A percentile compares a stretch with the other conserved stretches of the same genome.
Evolutionary conservation across 176 grass and related monocot genomes (phyloP).

Genomic region (Bromus sterilis): DNA sequence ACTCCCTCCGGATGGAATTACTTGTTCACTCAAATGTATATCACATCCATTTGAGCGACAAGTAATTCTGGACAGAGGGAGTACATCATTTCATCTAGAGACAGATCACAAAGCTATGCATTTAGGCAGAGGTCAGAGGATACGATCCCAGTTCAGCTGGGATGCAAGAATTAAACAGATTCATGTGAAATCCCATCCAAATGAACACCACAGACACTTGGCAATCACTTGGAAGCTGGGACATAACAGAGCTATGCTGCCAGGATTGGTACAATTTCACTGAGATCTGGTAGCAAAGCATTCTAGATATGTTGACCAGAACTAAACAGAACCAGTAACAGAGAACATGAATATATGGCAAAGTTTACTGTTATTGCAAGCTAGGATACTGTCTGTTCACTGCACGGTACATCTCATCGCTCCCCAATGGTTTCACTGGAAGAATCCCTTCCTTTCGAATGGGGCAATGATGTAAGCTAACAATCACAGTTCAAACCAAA

Average conservation of each 20-base stretch:
- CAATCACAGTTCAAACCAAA: not conserved
- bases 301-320: not conserved
- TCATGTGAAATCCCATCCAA: not conserved
- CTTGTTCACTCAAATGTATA: too few relatives aligned
- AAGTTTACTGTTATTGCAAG: not conserved
- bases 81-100: too few relatives aligned
- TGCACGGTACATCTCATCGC: not conserved
- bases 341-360: not conserved
- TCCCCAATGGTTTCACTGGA: not conserved
- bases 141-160: not conserved
- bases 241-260: too few relatives aligned
- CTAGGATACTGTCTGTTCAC: not conserved
- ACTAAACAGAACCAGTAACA: not conserved
- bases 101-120: not conserved
- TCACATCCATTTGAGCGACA: too few relatives aligned
- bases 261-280: too few relatives aligned
- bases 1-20: too few relatives aligned
- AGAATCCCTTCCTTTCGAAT: not conserved
- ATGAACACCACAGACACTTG: not conserved
- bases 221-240: too few relatives aligned
- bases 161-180: not conserved
- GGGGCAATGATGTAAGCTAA: not conserved
- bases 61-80: too few relatives aligned
- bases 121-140: not conserved
- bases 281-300: not conserved